Percentiles rank a stretch among this genome's conserved stretches.
Conservation (phyloP, 805 yeast genomes). For the Ogataea pilisensis region DNA sequence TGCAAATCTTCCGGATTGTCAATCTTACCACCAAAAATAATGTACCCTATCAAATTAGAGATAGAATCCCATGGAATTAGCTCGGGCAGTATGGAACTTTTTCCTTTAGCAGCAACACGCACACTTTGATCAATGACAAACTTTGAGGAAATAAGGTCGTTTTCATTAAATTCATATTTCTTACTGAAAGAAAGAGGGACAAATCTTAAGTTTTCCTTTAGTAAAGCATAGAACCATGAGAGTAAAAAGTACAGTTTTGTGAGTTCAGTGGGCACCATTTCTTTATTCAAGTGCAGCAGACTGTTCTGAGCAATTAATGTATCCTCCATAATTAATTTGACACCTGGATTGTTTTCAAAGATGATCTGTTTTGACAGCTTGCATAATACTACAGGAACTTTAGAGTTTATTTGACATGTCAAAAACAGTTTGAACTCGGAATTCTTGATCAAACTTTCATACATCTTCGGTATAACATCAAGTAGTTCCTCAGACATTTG, state of each 20-base stretch:
- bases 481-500: conserved; percentile 72
- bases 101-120: conserved; percentile 13
- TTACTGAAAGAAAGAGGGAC: conserved; percentile 61
- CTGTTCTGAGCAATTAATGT: conserved; percentile 24
- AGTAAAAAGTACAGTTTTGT: conserved; percentile 48
- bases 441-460: conserved; percentile 31
- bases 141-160: conserved; percentile 57
- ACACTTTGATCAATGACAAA: conserved; percentile 41
- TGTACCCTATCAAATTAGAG: conserved; percentile 43
- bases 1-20: conserved; percentile 38
- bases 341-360: conserved; percentile 61
- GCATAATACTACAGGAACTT: conserved; percentile 53
- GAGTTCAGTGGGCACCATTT: conserved; percentile 37
- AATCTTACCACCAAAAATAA: conserved; percentile 67
- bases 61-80: conserved; percentile 53
- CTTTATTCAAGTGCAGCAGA: conserved; percentile 8
- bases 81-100: conserved; percentile 41
- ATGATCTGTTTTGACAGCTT: conserved; percentile 50
- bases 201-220: conserved; percentile 55
- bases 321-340: conserved; percentile 41
- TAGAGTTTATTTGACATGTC: conserved; percentile 51
- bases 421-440: conserved; percentile 53
- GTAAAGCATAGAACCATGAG: conserved; percentile 66
- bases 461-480: conserved; percentile 44
- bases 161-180: conserved; percentile 64